phyloP scores from a whole-genome alignment of 768 basidiomycete genomes.

The Boletus reticulatus region DNA sequence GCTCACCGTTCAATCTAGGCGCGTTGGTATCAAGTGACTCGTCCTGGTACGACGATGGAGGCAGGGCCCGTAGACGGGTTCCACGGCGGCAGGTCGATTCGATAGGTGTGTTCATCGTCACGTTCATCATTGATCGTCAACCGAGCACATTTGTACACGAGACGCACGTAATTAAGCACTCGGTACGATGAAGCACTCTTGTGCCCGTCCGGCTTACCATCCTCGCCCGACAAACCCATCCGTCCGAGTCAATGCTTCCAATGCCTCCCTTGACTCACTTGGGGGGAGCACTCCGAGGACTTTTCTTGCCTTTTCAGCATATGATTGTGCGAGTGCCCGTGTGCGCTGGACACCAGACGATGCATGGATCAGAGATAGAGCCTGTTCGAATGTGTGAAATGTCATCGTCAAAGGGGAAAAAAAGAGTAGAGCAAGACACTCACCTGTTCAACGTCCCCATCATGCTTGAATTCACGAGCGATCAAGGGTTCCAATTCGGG shows the following conservation, averaged over 20 bases:
- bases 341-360: conserved; percentile 82
- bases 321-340: conserved; percentile 65
- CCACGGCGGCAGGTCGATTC: no score
- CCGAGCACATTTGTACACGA: no score
- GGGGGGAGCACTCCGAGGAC: conserved; percentile 70
- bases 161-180: no score
- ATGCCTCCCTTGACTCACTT: conserved; percentile 74
- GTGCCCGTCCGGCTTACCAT: conserved; percentile 37
- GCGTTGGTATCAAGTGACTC: no score
- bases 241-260: conserved; percentile 70
- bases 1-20: no score
- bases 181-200: no score
- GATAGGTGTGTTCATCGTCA: no score
- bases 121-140: no score
- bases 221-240: conserved; percentile 63
- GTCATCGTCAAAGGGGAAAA: not conserved
- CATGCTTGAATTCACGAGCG: conserved; percentile 66
- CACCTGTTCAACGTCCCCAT: conserved; percentile 81
- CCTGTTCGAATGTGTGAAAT: conserved; percentile 39
- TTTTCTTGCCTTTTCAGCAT: conserved; percentile 75
- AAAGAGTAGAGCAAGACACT: conserved; percentile 18
- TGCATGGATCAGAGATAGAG: conserved; percentile 50
- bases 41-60: no score
- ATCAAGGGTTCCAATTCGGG: conserved; percentile 76
- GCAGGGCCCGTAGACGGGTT: no score